A percentile compares a stretch with the other conserved stretches of the same genome.
These are phyloP conservation scores for Suillus sp. DNA, from an alignment of 768 basidiomycete species.

Conservation along the genomic window DNA sequence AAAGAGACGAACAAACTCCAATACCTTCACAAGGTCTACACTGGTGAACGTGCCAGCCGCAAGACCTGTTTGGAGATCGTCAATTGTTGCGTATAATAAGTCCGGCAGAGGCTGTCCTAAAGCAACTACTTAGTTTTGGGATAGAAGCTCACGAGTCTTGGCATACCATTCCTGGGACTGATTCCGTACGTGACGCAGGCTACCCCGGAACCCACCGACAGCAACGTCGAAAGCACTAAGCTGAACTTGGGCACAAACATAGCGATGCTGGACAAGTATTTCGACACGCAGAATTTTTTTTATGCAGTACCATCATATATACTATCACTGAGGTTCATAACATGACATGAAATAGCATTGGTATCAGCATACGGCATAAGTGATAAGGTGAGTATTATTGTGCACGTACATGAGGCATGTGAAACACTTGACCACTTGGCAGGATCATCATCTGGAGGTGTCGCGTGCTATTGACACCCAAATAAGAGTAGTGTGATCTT, in stretches of 20 bases:
- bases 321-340: background rate
- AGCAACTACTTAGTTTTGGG: background rate
- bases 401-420: conserved; percentile 1
- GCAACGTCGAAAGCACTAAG: background rate
- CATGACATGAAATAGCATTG: too few species aligned
- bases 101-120: conserved; percentile 9
- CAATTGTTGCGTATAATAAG: conserved; percentile 2
- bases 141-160: background rate
- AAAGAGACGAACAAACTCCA: too few species aligned
- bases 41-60: conserved; percentile 7
- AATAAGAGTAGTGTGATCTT: conserved; percentile 7
- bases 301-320: background rate
- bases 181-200: background rate
- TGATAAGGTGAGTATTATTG: conserved; percentile 11
- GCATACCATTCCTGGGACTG: conserved; percentile 9
- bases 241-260: background rate
- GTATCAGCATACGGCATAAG: conserved; percentile 1
- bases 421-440: conserved; percentile 3
- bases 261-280: background rate
- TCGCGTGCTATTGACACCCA: background rate
- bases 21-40: conserved; percentile 1
- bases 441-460: background rate
- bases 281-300: background rate
- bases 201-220: background rate
- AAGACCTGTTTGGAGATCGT: conserved; percentile 5